Percentiles rank a stretch among this genome's conserved stretches.
phyloP scores from a whole-genome alignment of 768 basidiomycete species.

The Pholiota conissans region DNA sequence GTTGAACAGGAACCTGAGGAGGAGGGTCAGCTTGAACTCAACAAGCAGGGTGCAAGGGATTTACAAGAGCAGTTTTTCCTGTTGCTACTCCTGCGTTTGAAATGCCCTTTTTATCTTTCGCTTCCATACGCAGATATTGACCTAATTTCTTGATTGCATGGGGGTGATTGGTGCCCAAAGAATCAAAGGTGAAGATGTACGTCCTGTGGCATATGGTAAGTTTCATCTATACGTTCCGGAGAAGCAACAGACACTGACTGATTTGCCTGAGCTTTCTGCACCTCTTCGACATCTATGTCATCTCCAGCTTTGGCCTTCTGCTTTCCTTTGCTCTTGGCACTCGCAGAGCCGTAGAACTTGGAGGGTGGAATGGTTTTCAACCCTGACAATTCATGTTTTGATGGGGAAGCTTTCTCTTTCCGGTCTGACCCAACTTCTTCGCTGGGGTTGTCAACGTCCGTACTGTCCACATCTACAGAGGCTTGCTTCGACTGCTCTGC shows the following conservation, averaged over 20 bases:
- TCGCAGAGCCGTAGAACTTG: slow-evolving; percentile 10
- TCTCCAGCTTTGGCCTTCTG: slow-evolving; percentile 14
- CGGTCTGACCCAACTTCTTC: too few species aligned
- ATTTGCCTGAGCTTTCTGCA: background rate
- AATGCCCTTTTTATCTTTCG: slow-evolving; percentile 62
- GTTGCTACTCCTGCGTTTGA: slow-evolving; percentile 37
- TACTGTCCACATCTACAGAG: background rate
- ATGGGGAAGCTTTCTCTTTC: too few species aligned
- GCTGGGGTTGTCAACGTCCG: background rate
- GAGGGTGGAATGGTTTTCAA: slow-evolving; percentile 3
- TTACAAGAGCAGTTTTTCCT: slow-evolving; percentile 54
- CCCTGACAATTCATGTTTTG: slow-evolving; percentile 5
- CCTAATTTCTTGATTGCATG: slow-evolving; percentile 60
- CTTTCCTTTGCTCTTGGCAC: slow-evolving; percentile 17
- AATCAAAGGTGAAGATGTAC: slow-evolving; percentile 88
- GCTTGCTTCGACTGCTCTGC: background rate
- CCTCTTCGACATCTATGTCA: slow-evolving; percentile 10
- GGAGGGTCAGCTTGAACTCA: background rate
- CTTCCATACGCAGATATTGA: slow-evolving; percentile 75
- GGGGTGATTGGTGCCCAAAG: slow-evolving; percentile 73
- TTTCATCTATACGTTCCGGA: background rate
- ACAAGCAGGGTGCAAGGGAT: slow-evolving; percentile 13
- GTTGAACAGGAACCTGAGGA: slow-evolving; percentile 79
- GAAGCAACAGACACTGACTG: background rate
- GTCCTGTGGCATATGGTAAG: slow-evolving; percentile 45